phyloP scores from a whole-genome alignment of 2,329 filamentous ascomycete genomes.

The Cladobotryum mycophilum region DNA sequence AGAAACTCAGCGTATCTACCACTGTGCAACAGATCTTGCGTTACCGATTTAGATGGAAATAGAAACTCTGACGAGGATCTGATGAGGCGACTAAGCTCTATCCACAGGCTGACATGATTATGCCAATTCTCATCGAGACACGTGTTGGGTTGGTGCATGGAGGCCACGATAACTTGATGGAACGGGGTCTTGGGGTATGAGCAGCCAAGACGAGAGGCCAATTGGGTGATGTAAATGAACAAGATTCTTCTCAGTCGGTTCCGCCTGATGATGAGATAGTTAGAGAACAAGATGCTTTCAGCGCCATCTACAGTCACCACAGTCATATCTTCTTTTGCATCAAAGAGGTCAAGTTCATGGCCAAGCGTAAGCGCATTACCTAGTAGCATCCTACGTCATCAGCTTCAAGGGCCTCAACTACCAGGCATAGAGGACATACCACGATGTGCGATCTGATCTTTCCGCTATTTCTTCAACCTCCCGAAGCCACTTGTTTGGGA shows the following conservation, averaged over 20 bases:
- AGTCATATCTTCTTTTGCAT: too few species aligned
- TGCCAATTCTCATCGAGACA: too few species aligned
- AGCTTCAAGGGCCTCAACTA: too few species aligned
- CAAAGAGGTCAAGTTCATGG: too few species aligned
- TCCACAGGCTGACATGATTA: not conserved
- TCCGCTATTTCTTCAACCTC: not conserved
- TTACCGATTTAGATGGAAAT: not conserved
- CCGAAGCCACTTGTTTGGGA: not conserved
- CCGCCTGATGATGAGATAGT: too few species aligned
- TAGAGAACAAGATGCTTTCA: too few species aligned
- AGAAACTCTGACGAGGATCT: not conserved
- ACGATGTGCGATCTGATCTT: not conserved
- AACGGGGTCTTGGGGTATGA: not conserved
- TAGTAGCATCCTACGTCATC: too few species aligned
- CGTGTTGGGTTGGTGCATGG: too few species aligned
- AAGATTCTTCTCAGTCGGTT: not conserved
- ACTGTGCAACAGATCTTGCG: not conserved
- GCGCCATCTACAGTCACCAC: too few species aligned
- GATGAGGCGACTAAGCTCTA: not conserved
- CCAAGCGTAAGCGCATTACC: too few species aligned
- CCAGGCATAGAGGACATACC: too few species aligned
- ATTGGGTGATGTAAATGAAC: not conserved
- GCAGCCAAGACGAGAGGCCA: not conserved
- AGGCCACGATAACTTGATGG: not conserved
- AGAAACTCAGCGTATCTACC: not conserved